phyloP scores from a whole-genome alignment of 2,329 filamentous ascomycete genomes.

The Beauveria medogensis region DNA sequence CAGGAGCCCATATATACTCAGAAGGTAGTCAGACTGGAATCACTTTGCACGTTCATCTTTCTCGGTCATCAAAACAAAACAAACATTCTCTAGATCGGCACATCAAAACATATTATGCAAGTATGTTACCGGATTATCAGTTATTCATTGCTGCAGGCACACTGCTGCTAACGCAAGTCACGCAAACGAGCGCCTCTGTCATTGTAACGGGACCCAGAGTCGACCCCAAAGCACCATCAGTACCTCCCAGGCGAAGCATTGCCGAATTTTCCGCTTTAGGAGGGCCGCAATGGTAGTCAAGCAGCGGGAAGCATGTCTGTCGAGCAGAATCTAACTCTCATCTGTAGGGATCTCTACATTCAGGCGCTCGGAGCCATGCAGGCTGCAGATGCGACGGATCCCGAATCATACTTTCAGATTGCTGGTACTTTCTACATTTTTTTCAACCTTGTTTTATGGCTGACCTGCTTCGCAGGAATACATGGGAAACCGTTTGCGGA shows the following conservation, averaged over 20 bases:
- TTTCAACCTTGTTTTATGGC: neutral
- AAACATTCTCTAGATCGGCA: neutral
- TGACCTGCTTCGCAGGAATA: constrained; percentile 23
- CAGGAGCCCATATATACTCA: neutral
- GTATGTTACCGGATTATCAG: constrained; percentile 6
- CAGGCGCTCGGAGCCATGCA: constrained; percentile 37
- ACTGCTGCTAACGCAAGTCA: neutral
- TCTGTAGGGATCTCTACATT: constrained; percentile 40
- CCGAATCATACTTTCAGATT: constrained; percentile 43
- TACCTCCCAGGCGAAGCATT: constrained; percentile 39
- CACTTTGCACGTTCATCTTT: neutral
- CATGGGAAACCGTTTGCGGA: constrained; percentile 34
- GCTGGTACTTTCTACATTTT: constrained; percentile 26
- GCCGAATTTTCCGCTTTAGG: constrained; percentile 33
- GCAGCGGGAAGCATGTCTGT: neutral
- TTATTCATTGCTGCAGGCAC: neutral
- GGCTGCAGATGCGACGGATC: constrained; percentile 30
- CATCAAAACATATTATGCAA: neutral
- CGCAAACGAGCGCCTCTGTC: neutral
- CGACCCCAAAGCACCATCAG: constrained; percentile 27
- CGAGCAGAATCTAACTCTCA: constrained; percentile 10
- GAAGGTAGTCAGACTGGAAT: neutral
- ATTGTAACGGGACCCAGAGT: constrained; percentile 32
- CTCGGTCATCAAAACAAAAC: neutral
- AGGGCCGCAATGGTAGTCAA: constrained; percentile 36